phyloP scores from a whole-genome alignment of 768 basidiomycete genomes.

The Kwoniella newhampshirensis region DNA sequence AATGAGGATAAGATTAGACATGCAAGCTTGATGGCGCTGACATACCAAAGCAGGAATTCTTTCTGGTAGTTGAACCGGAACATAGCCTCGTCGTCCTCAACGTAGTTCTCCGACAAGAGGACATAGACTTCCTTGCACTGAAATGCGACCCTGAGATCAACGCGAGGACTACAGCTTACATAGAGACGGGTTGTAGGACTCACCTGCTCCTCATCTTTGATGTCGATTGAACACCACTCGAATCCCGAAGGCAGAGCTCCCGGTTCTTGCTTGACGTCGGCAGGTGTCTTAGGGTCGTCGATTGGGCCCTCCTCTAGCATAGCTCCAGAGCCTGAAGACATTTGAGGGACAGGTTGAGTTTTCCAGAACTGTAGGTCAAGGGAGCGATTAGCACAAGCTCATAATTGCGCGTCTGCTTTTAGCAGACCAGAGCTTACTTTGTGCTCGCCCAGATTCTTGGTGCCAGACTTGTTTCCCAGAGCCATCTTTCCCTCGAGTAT shows the following conservation, averaged over 20 bases:
- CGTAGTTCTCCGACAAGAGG: constrained; percentile 86
- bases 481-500: constrained; percentile 78
- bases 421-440: constrained; percentile 63
- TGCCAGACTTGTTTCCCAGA: constrained; percentile 66
- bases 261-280: constrained; percentile 82
- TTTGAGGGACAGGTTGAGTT: constrained; percentile 90
- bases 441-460: constrained; percentile 80
- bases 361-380: constrained; percentile 73
- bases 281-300: constrained; percentile 71
- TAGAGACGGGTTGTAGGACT: constrained; percentile 17
- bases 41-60: constrained; percentile 87
- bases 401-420: no score
- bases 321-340: constrained; percentile 50
- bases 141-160: no score
- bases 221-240: constrained; percentile 81
- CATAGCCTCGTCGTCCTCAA: constrained; percentile 93
- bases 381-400: no score
- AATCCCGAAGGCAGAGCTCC: constrained; percentile 88
- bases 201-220: constrained; percentile 73
- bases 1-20: no score
- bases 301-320: constrained; percentile 75
- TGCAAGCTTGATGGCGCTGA: not conserved
- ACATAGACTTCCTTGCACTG: constrained; percentile 90
- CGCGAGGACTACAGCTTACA: not conserved
- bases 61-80: constrained; percentile 95